Evolutionary conservation across 2,329 filamentous ascomycete genomes (phyloP).

Genomic region (Hypoxylon sp.): DNA sequence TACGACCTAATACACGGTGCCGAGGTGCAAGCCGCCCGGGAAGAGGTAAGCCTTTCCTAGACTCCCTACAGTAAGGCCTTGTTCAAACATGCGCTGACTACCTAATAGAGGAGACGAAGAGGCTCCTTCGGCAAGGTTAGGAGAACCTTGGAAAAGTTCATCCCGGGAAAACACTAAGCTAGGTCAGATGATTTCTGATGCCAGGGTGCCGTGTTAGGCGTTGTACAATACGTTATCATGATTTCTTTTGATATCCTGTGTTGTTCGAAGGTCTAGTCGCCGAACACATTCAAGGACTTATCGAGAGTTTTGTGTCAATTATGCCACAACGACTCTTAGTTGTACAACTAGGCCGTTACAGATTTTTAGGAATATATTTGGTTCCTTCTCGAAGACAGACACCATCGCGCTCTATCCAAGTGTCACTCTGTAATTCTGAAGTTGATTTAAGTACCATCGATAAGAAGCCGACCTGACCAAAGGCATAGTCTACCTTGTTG

Average conservation of each 20-base stretch:
- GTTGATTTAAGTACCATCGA: too few species aligned
- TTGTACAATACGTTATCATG: slow-evolving; percentile 28
- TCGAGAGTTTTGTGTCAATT: background rate
- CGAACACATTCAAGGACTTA: background rate
- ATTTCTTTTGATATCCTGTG: slow-evolving; percentile 29
- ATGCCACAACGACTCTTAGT: background rate
- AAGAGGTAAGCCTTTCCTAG: slow-evolving; percentile 35
- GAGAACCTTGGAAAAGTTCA: slow-evolving; percentile 45
- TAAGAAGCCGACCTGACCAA: too few species aligned
- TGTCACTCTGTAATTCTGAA: background rate
- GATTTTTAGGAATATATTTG: background rate
- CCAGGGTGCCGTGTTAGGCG: background rate
- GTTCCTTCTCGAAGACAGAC: background rate
- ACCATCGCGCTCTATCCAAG: background rate
- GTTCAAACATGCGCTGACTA: slow-evolving; percentile 7
- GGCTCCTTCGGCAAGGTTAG: slow-evolving; percentile 41
- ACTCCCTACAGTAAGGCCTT: background rate
- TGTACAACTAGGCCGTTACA: slow-evolving; percentile 1
- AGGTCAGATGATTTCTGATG: background rate
- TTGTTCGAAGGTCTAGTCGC: slow-evolving; percentile 1
- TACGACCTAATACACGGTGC: slow-evolving; percentile 49
- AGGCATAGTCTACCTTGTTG: too few species aligned
- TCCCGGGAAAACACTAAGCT: slow-evolving; percentile 46
- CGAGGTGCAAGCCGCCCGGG: slow-evolving; percentile 43
- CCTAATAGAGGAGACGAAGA: slow-evolving; percentile 27